Evolutionary conservation across 768 basidiomycete species (phyloP).

Genomic region (Boletus edulis): DNA sequence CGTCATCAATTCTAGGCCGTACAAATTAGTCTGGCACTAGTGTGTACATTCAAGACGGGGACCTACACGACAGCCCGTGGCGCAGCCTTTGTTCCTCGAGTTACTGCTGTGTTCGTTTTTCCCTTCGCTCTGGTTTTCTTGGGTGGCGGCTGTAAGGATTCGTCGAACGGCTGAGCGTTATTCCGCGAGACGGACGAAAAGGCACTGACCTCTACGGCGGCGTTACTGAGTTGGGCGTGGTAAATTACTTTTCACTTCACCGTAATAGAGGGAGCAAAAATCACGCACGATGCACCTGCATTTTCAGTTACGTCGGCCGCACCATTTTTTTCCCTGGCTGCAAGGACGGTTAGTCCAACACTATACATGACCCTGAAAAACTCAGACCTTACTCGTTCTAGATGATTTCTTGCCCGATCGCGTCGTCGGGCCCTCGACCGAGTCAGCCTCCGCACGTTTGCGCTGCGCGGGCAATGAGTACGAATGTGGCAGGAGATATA

Average conservation of each 20-base stretch:
- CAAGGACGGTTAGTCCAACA: conserved; percentile 1
- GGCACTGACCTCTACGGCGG: conserved; percentile 25
- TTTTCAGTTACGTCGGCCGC: conserved; percentile 5
- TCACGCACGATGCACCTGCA: conserved; percentile 25
- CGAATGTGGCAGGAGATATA: conserved; percentile 4
- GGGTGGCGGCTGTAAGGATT: conserved; percentile 27
- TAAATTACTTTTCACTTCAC: conserved; percentile 3
- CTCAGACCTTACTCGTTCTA: conserved; percentile 28
- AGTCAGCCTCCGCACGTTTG: conserved; percentile 51
- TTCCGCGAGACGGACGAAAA: not conserved
- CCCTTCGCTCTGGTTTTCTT: conserved; percentile 41
- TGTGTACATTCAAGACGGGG: not conserved
- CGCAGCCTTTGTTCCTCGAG: conserved; percentile 17
- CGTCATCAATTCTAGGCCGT: conserved; percentile 31
- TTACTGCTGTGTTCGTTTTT: conserved; percentile 16
- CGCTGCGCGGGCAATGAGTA: conserved; percentile 40
- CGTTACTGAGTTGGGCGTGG: conserved; percentile 16
- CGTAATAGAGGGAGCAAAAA: conserved; percentile 1
- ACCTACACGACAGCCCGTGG: conserved; percentile 13
- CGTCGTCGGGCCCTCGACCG: conserved; percentile 32
- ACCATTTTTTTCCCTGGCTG: conserved; percentile 18
- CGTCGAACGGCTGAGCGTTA: not conserved
- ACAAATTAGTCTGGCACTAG: not conserved
- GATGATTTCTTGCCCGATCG: conserved; percentile 47
- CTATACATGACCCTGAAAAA: conserved; percentile 15